Conservation (phyloP, 176 grass and related monocot genomes). For the Leersia perrieri region DNA sequence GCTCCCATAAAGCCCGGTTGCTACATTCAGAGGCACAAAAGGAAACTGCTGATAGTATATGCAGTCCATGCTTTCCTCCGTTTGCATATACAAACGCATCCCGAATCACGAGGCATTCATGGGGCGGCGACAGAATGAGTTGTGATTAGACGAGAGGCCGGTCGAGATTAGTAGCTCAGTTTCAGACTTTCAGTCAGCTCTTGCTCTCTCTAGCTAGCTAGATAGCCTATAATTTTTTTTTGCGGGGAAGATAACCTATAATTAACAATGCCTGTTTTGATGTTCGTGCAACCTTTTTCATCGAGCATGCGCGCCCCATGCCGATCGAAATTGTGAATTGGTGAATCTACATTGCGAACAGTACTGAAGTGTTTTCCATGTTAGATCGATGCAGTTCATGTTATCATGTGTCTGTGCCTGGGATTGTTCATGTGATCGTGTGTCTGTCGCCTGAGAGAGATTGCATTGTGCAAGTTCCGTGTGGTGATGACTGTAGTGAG, state of each 20-base stretch:
- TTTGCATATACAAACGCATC: background rate
- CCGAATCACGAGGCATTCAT: conserved; percentile 2
- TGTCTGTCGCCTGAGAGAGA: too few species aligned
- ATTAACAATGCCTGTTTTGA: conserved; percentile 13
- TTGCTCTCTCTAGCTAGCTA: background rate
- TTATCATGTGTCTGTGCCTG: background rate
- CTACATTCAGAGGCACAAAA: background rate
- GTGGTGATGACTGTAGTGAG: background rate
- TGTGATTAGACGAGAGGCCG: conserved; percentile 13
- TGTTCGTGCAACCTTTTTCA: conserved; percentile 17
- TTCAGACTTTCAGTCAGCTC: background rate
- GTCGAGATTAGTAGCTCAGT: conserved; percentile 1
- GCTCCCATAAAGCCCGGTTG: conserved; percentile 29
- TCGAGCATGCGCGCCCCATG: background rate
- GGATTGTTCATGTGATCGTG: background rate
- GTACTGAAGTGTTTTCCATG: background rate
- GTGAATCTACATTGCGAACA: conserved; percentile 10
- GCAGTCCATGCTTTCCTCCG: too few species aligned
- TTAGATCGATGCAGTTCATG: background rate
- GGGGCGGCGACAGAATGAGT: background rate
- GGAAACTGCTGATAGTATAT: background rate
- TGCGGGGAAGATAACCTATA: too few species aligned
- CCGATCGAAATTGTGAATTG: too few species aligned
- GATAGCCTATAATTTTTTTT: background rate
- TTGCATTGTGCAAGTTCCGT: background rate